Base-by-base conservation (phyloP, 2,329 filamentous ascomycete species). In the Pseudofabraea citricarpa region DNA sequence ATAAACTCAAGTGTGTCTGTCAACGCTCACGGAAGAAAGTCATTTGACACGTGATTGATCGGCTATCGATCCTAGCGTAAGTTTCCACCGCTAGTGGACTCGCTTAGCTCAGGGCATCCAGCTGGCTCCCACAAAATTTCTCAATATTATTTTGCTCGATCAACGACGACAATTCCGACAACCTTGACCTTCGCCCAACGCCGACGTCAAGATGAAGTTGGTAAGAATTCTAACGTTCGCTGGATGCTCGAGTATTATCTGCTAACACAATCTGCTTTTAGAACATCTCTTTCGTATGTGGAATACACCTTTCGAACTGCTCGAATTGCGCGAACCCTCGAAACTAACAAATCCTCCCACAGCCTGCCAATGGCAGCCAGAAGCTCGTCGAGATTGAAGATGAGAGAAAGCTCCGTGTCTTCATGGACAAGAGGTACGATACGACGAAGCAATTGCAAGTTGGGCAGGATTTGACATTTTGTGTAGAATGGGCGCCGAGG, bases 331-430 rank as follows among this genome's bases (percentile, higher is more conserved):
- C 5, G 16, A 15, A 31, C 46, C 39, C 45, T 19, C 40, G 13
- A 19, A 44, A 57, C 56, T 56, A 36, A 57, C 49, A 37, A 41
- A n/a, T 27, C 13, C 13, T 27, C 18, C 13, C n/a, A 51, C 35
- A 61, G 57, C 93, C 93, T 77, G 89, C 91, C 84, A 97, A 97
- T 78, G 93, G 93, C 84, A 93, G 90, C 69, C 93, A 98, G 76
- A 98, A 98, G 83, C 82, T 98, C 71, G 85, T 98, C 78, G 94
- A 98, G 64, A 77, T 98, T 65, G 93, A 98, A 69, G 94, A 98
- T 87, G 94, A 98, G 77, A 90, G 90, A 77, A 96, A 95, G 83
- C 83, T 97, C 72, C 87, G 89, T 71, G 81, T 93, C 77, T 97
- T 97, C 84, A 90, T 95, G 85, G 93, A 97, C 74, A 90, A 90